Percentiles rank a stretch among this genome's conserved stretches.
These are phyloP conservation scores for Rhexocercosporidium sp. DNA, from an alignment of 2,329 filamentous ascomycete species.

Conservation along the genomic window DNA sequence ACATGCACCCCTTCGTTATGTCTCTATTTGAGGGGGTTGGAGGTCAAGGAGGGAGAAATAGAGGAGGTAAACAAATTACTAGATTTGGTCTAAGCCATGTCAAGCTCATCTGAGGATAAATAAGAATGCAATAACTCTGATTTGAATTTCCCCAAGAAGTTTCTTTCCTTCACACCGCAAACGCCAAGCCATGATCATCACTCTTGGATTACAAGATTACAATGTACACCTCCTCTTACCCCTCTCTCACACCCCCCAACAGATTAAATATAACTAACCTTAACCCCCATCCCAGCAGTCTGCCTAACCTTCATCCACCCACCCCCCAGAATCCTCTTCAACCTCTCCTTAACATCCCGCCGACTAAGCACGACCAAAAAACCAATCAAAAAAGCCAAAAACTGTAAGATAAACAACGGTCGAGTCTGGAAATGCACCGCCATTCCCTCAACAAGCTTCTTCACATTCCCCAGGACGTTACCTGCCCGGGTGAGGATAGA, in stretches of 20 bases:
- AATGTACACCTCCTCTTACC: constrained; percentile 14
- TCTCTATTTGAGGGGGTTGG: too few species aligned
- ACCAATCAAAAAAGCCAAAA: constrained; percentile 80
- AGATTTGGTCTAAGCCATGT: background rate
- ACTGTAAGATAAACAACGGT: constrained; percentile 61
- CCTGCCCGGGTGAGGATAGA: constrained; percentile 48
- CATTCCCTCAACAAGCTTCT: constrained; percentile 56
- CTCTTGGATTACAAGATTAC: constrained; percentile 13
- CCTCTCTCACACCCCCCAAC: background rate
- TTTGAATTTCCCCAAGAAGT: background rate
- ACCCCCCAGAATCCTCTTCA: constrained; percentile 69
- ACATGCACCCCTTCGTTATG: too few species aligned
- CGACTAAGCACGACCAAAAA: constrained; percentile 78
- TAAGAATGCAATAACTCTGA: background rate
- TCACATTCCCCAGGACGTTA: constrained; percentile 58
- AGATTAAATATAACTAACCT: constrained; percentile 89
- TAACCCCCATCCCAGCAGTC: constrained; percentile 91
- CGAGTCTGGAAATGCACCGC: constrained; percentile 58
- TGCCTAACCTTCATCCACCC: constrained; percentile 61
- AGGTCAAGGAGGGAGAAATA: too few species aligned
- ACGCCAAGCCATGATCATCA: background rate
- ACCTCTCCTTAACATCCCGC: constrained; percentile 73
- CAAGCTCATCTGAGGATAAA: background rate
- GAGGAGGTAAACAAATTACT: too few species aligned
- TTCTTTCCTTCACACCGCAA: background rate